These are phyloP conservation scores for Phytophthora lateralis DNA, from an alignment of 352 stramenopile genomes.

Conservation along the genomic window DNA sequence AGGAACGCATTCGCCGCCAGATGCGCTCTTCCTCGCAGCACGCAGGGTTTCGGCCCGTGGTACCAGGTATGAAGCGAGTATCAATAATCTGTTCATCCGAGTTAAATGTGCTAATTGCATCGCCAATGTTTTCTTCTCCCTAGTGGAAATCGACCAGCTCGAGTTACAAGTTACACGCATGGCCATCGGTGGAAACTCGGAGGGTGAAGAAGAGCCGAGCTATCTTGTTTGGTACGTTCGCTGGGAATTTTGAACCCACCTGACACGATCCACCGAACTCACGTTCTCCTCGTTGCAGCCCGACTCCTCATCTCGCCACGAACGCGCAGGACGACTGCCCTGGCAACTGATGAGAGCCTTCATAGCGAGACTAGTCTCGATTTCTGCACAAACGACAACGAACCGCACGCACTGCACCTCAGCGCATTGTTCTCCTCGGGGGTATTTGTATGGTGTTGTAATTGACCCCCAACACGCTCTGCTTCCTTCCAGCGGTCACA, in stretches of 20 bases:
- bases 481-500: constrained; percentile 20
- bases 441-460: constrained; percentile 48
- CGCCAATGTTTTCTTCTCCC: constrained; percentile 6
- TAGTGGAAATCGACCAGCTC: constrained; percentile 42
- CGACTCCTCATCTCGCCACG: constrained; percentile 38
- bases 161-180: constrained; percentile 38
- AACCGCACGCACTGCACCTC: constrained; percentile 6
- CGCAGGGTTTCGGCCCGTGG: constrained; percentile 70
- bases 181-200: constrained; percentile 38
- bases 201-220: constrained; percentile 38
- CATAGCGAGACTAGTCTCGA: constrained; percentile 13
- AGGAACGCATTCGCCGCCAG: constrained; percentile 74
- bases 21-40: constrained; percentile 74
- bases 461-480: constrained; percentile 32
- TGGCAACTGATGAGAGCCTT: constrained; percentile 25
- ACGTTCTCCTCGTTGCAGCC: constrained; percentile 17
- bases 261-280: constrained; percentile 4
- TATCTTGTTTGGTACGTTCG: constrained; percentile 43
- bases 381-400: constrained; percentile 30
- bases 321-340: constrained; percentile 23
- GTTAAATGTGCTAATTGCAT: constrained; percentile 2
- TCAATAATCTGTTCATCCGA: neutral
- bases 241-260: neutral
- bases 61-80: constrained; percentile 49
- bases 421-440: constrained; percentile 20